Percentiles rank a stretch among this genome's conserved stretches.
Evolutionary conservation across 2,329 filamentous ascomycete species (phyloP).

Genomic region (Dactylellina parvicollis): DNA sequence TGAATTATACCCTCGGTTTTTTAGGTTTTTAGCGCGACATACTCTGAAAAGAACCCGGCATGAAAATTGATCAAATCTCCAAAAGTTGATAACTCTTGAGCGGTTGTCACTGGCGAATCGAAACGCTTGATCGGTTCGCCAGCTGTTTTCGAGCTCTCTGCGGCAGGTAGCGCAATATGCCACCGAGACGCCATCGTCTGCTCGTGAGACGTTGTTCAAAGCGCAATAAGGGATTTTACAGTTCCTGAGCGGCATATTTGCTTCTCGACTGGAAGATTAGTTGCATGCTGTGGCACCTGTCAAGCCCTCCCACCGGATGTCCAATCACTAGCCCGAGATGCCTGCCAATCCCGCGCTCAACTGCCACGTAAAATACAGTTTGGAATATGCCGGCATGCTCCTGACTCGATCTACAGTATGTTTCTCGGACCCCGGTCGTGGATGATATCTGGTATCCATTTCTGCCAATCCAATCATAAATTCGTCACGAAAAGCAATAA

Average conservation of each 20-base stretch:
- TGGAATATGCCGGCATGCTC: not conserved
- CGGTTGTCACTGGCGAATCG: conserved; percentile 22
- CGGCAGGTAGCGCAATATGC: conserved; percentile 37
- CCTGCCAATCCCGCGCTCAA: not conserved
- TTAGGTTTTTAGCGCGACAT: not conserved
- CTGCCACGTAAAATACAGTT: not conserved
- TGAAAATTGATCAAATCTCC: not conserved
- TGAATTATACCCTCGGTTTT: conserved; percentile 25
- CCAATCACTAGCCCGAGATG: not conserved
- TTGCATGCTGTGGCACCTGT: conserved; percentile 45
- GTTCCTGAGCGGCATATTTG: not conserved
- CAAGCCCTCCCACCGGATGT: conserved; percentile 16
- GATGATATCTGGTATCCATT: not conserved
- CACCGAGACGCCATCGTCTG: conserved; percentile 31
- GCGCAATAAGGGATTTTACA: not conserved
- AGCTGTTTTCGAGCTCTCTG: conserved; percentile 13
- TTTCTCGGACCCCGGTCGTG: not conserved
- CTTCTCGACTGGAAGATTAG: not conserved
- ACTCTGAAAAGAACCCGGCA: not conserved
- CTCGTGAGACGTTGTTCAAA: conserved; percentile 38
- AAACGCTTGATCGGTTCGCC: not conserved
- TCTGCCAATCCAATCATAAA: not conserved
- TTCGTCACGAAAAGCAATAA: conserved; percentile 18
- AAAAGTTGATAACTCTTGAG: not conserved
- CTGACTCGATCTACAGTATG: not conserved